phyloP scores from a whole-genome alignment of 2,329 filamentous ascomycete species.

The Fusarium pseudocircinatum region DNA sequence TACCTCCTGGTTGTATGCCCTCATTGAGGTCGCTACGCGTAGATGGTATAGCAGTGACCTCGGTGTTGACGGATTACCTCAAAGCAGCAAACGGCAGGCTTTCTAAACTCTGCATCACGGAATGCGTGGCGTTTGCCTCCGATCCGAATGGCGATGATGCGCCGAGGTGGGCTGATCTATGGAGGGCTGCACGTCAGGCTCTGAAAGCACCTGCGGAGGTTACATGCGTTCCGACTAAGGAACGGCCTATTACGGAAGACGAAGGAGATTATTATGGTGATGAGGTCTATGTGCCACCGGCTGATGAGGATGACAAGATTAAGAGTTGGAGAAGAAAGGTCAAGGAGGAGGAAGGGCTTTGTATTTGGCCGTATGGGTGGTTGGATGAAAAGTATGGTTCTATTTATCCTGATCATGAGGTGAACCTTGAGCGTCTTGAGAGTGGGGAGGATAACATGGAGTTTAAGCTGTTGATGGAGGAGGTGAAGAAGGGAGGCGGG shows the following conservation, averaged over 20 bases:
- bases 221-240: not conserved
- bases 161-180: not conserved
- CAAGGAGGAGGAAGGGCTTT: not conserved
- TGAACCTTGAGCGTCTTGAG: not conserved
- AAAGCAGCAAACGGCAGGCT: not conserved
- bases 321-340: not conserved
- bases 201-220: not conserved
- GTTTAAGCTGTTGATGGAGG: not conserved
- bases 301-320: not conserved
- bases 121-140: not conserved
- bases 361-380: slow-evolving; percentile 7
- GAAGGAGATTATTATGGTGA: not conserved
- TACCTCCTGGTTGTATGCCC: not conserved
- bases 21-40: not conserved
- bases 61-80: not conserved
- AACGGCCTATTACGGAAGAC: not conserved
- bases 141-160: accelerated
- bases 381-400: not conserved
- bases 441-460: not conserved
- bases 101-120: not conserved
- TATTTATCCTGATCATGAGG: not conserved
- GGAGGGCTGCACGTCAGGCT: not conserved
- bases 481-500: not conserved
- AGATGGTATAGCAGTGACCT: not conserved
- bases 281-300: not conserved